Percentiles rank a stretch among this genome's conserved stretches.
Conservation (phyloP, 73 alveolate species). For the Paramecium sexaurelia region DNA sequence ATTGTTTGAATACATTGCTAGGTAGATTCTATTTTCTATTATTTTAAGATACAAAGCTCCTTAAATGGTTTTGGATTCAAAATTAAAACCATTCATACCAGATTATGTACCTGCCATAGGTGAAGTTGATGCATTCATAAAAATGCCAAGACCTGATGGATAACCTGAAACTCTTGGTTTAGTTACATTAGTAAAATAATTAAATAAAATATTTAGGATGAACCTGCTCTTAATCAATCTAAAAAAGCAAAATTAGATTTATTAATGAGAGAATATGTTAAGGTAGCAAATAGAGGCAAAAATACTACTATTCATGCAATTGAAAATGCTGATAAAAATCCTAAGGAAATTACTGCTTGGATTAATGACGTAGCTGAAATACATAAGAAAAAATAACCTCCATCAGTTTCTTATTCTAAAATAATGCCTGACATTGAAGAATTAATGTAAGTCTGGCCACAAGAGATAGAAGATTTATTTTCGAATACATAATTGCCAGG, state of each 20-base stretch:
- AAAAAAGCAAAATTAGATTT: constrained; percentile 80
- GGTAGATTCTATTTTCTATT: background rate
- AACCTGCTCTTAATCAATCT: constrained; percentile 84
- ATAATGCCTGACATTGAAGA: constrained; percentile 94
- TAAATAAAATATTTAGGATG: constrained; percentile 73
- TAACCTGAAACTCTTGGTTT: constrained; percentile 87
- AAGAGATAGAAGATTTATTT: constrained; percentile 88
- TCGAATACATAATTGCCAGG: constrained; percentile 85
- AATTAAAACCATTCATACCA: constrained; percentile 95
- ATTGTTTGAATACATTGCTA: constrained; percentile 76
- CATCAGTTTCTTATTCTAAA: constrained; percentile 92
- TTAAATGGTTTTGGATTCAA: constrained; percentile 91
- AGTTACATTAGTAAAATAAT: constrained; percentile 66
- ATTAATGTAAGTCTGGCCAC: constrained; percentile 96
- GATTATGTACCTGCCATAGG: constrained; percentile 96
- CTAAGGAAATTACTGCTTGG: constrained; percentile 92
- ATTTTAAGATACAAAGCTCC: constrained; percentile 87
- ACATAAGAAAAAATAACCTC: constrained; percentile 93
- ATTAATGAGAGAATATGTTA: constrained; percentile 77
- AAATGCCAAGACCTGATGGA: constrained; percentile 96
- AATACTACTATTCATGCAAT: constrained; percentile 69
- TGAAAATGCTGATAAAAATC: constrained; percentile 95
- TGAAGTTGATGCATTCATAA: constrained; percentile 96
- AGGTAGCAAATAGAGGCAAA: constrained; percentile 72
- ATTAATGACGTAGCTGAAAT: constrained; percentile 88